These are phyloP conservation scores for Colletotrichum euphorbiae DNA, from an alignment of 2,329 filamentous ascomycete genomes.

Conservation along the genomic window DNA sequence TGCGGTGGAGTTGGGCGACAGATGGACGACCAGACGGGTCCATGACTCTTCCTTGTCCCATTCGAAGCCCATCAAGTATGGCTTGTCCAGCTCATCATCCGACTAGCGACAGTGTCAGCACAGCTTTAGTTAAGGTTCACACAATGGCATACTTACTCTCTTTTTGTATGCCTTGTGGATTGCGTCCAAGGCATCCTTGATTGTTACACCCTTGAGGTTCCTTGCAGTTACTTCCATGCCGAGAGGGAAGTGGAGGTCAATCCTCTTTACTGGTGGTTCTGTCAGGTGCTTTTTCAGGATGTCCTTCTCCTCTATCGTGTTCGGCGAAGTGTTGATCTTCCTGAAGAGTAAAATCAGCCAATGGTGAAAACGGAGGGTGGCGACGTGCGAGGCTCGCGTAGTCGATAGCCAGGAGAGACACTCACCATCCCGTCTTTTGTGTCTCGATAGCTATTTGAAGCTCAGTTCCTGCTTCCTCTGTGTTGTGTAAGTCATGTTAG, in stretches of 20 bases:
- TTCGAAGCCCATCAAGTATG: slow-evolving; percentile 93
- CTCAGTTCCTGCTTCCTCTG: slow-evolving; percentile 80
- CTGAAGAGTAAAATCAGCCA: slow-evolving; percentile 57
- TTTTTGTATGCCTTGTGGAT: slow-evolving; percentile 98
- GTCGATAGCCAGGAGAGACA: slow-evolving; percentile 23
- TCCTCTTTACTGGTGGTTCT: slow-evolving; percentile 88
- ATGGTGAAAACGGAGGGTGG: background rate
- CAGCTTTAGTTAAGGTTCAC: fast-evolving
- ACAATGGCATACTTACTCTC: slow-evolving; percentile 71
- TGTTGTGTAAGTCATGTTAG: slow-evolving; percentile 8
- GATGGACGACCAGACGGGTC: slow-evolving; percentile 88
- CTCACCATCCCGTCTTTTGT: slow-evolving; percentile 89
- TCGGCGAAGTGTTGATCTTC: slow-evolving; percentile 92
- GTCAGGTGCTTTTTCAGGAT: slow-evolving; percentile 85
- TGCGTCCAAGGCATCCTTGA: slow-evolving; percentile 95
- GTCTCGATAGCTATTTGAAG: slow-evolving; percentile 83
- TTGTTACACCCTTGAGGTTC: slow-evolving; percentile 93
- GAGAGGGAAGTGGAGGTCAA: slow-evolving; percentile 91
- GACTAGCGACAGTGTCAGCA: slow-evolving; percentile 63
- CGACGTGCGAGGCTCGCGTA: background rate
- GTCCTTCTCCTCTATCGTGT: slow-evolving; percentile 83
- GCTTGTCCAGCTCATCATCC: slow-evolving; percentile 89
- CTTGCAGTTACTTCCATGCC: slow-evolving; percentile 89
- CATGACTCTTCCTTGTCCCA: slow-evolving; percentile 95
- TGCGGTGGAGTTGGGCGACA: slow-evolving; percentile 66